phyloP scores from a whole-genome alignment of 768 basidiomycete genomes.

The Suillus tomentosus region DNA sequence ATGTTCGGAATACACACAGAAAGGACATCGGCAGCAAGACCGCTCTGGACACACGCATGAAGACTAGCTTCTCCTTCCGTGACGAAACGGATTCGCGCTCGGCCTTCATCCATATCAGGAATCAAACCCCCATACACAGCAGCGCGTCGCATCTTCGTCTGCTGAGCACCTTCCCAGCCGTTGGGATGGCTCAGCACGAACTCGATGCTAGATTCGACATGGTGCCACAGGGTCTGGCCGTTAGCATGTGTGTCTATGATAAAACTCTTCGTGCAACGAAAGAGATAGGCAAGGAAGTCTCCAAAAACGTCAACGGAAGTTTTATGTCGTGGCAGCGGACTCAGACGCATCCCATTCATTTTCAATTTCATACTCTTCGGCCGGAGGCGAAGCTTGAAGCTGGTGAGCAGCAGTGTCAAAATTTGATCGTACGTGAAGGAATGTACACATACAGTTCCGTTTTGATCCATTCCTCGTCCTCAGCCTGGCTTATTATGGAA shows the following conservation, averaged over 20 bases:
- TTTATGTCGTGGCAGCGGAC: slow-evolving; percentile 65
- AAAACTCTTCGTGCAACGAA: slow-evolving; percentile 71
- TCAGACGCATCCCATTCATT: slow-evolving; percentile 84
- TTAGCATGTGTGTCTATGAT: slow-evolving; percentile 85
- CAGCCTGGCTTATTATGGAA: slow-evolving; percentile 60
- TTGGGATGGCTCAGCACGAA: slow-evolving; percentile 81
- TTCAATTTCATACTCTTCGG: slow-evolving; percentile 77
- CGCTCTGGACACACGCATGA: slow-evolving; percentile 78
- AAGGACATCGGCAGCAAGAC: slow-evolving; percentile 75
- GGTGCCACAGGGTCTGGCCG: slow-evolving; percentile 66
- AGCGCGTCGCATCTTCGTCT: slow-evolving; percentile 75
- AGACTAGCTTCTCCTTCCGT: slow-evolving; percentile 85
- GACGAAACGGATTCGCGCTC: slow-evolving; percentile 74
- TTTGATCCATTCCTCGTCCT: slow-evolving; percentile 78
- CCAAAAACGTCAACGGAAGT: slow-evolving; percentile 75
- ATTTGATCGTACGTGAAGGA: slow-evolving; percentile 10
- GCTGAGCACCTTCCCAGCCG: slow-evolving; percentile 78
- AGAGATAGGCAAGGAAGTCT: slow-evolving; percentile 77
- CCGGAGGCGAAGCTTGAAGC: slow-evolving; percentile 80
- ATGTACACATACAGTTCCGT: slow-evolving; percentile 65
- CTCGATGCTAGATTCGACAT: slow-evolving; percentile 68
- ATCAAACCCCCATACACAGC: slow-evolving; percentile 74
- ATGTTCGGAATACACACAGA: slow-evolving; percentile 46
- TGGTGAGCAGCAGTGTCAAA: slow-evolving; percentile 25
- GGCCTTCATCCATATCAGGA: slow-evolving; percentile 72